Base-by-base conservation (phyloP, 176 grass and related monocot genomes). In the Juncus effusus region DNA sequence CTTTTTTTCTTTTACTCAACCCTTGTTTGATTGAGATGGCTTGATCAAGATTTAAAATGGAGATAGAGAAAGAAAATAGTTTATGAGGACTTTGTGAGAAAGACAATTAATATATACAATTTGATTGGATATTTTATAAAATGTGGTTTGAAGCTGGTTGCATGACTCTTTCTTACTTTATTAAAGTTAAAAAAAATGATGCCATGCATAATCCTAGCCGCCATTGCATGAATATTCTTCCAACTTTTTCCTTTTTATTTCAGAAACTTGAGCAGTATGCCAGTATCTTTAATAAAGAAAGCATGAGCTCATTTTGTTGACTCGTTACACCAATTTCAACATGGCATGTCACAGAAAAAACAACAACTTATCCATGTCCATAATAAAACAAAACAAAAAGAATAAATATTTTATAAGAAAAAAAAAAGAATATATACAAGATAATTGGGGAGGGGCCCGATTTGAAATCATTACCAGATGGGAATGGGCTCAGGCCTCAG, bases 121-220 rank as follows among this genome's bases (percentile, higher is more conserved):
- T 41, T 51, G 59, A 47, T 72, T 79, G 77, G 19, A 38, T 65
- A 72, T 45, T 28, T 28, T 28, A 28, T 28, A 28, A 28, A 28
- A 36, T 65, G 28, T 80, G 60, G 51, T 15, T 62, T 19, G 61
- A 59, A 65, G 41, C 39, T 60, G 15, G 52, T 40, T 79, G 66
- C 76, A 63, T 47, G 44, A 78, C 64, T 62, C 61, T 42, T 15
- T 44, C 56, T 53, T 16, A 40, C 44, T 36, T 13, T 51, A 56
- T 74, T 66, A n/a, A 64, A 64, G 51, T 63, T 61, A 62, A 69
- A 73, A 73, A 41, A 61, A 75, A 70, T 60, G 35, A 69, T 51
- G 65, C 8, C 55, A 41, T 61, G 41, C 56, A 70, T 19, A 70
- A 14, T 60, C 12, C n/a, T 28, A 63, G 37, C 54, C 47, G 59